Evolutionary conservation across 805 yeast genomes (phyloP).

Genomic region (Helenozyma rhizophorensis): DNA sequence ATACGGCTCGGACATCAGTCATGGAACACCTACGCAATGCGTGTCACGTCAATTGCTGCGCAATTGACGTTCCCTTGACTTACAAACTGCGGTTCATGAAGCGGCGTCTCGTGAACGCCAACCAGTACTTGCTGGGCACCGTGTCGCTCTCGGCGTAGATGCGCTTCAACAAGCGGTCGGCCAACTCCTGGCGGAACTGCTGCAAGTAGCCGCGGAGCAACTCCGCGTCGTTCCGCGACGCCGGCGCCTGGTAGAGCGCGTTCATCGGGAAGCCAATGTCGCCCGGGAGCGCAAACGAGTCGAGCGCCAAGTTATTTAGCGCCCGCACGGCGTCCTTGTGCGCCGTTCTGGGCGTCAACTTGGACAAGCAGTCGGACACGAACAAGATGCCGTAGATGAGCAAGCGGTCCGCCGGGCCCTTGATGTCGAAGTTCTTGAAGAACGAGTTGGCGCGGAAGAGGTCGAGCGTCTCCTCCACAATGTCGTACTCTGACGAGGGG

Average conservation of each 20-base stretch:
- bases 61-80: no score
- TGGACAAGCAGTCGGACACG: conserved; percentile 77
- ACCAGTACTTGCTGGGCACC: conserved; percentile 86
- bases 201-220: conserved; percentile 75
- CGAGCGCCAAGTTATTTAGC: conserved; percentile 83
- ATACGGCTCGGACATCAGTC: no score
- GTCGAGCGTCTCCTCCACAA: conserved; percentile 86
- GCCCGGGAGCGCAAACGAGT: conserved; percentile 89
- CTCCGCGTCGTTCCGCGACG: conserved; percentile 70
- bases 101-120: conserved; percentile 90
- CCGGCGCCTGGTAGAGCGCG: conserved; percentile 69
- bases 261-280: conserved; percentile 93
- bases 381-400: conserved; percentile 90
- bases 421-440: conserved; percentile 94
- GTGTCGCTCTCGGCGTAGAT: conserved; percentile 58
- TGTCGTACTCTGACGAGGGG: conserved; percentile 74
- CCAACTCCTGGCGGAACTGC: conserved; percentile 93
- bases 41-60: no score
- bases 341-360: conserved; percentile 46
- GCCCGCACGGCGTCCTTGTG: conserved; percentile 58
- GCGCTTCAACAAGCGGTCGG: conserved; percentile 70
- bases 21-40: no score
- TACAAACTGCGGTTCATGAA: conserved; percentile 90
- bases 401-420: conserved; percentile 90
- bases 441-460: conserved; percentile 93